Evolutionary conservation across 2,329 filamentous ascomycete species (phyloP).

Genomic region (Aureobasidium subglaciale): DNA sequence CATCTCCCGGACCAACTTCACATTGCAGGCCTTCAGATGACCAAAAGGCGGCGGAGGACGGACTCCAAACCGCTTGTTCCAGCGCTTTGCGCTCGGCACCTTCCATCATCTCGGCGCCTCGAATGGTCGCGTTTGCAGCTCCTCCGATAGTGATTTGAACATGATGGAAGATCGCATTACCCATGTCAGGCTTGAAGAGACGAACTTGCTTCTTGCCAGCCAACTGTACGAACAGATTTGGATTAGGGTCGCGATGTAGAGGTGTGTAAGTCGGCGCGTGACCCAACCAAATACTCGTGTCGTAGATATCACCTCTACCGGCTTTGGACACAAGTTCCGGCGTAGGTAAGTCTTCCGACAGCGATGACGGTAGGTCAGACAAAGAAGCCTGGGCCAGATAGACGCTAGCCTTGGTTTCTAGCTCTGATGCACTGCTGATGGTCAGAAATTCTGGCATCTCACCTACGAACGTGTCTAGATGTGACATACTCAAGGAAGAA

Average conservation of each 20-base stretch:
- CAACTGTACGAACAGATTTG: slow-evolving; percentile 84
- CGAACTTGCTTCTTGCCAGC: slow-evolving; percentile 65
- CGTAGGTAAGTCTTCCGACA: slow-evolving; percentile 60
- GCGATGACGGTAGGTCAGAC: slow-evolving; percentile 53
- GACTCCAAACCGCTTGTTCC: slow-evolving; percentile 63
- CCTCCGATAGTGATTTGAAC: slow-evolving; percentile 38
- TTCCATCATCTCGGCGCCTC: slow-evolving; percentile 87
- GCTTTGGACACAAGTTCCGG: slow-evolving; percentile 56
- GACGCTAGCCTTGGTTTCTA: slow-evolving; percentile 37
- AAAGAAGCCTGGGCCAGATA: slow-evolving; percentile 84
- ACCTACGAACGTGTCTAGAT: too few species aligned
- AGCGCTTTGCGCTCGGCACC: slow-evolving; percentile 62
- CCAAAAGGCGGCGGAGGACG: slow-evolving; percentile 21
- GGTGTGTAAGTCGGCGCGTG: slow-evolving; percentile 82
- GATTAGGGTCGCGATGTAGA: slow-evolving; percentile 86
- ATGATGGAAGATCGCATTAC: slow-evolving; percentile 55
- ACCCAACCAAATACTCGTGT: slow-evolving; percentile 81
- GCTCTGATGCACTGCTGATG: neutral
- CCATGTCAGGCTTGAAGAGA: slow-evolving; percentile 59
- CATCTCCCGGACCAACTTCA: slow-evolving; percentile 57
- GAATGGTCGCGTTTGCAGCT: slow-evolving; percentile 45
- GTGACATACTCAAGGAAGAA: slow-evolving; percentile 54
- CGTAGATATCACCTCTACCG: slow-evolving; percentile 79
- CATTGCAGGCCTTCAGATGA: slow-evolving; percentile 41
- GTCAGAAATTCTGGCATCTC: neutral